Evolutionary conservation across 805 yeast species (phyloP), one percentile per base, ranked within the genome.

Genomic region (Maudiozyma turicensis): DNA sequence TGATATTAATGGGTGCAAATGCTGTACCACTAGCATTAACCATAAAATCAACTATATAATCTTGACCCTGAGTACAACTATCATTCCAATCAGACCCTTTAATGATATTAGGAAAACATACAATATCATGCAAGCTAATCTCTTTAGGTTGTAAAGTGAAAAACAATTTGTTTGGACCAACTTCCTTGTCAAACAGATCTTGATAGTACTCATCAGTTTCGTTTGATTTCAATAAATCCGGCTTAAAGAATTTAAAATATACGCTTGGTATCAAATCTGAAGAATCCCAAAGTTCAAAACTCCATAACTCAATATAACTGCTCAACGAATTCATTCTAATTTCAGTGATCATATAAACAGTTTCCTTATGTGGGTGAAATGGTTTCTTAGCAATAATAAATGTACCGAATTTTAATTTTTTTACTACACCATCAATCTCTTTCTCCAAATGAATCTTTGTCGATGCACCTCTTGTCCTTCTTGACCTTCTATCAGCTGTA

Each of bases 141-240:
- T 72, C 71, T 3, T 68, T 71, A 15, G 67, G 48, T 13, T 73
- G 70, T 3, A 82, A 69, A 0, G 84, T 74, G n/a, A 82, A 55
- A 53, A 75, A 77, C 5, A 81, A 42, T 59, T 82, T 86, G 55
- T 73, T 71, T 0, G 53, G 47, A 38, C 54, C 50, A 20, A 54
- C 55, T 5, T 54, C 57, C 0, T 60, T 43, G 6, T 53, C 54
- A 14, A 60, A 50, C 20, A 48, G 47, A 10, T 48, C 49, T 5
- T 50, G 43, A 26, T 51, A 50, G 42, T 48, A 40, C 8, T 54
- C 52, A 8, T 26, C 13, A 2, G 52, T n/a, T 26, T 53, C 52
- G 3, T 44, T 50, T 10, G 42, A 40, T 11, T 60, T 61, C 15
- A 58, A 43, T 3, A 50, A 47, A 4, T 55, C 52, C 4, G 52